Percentiles rank a stretch among this genome's conserved stretches.
Conservation (phyloP, 116 monocot species). For the Posidonia oceanica region DNA sequence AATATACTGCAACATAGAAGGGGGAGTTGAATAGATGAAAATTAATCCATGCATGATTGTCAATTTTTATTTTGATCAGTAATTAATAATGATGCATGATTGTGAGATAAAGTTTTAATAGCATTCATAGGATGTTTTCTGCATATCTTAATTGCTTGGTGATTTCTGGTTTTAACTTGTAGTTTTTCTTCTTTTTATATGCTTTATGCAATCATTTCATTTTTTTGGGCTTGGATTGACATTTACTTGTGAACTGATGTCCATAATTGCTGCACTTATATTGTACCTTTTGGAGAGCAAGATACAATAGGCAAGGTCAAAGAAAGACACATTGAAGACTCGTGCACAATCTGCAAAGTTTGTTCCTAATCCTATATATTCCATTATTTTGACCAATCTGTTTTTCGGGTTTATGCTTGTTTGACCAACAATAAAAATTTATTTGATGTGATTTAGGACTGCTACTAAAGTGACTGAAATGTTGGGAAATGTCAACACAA, state of each 20-base stretch:
- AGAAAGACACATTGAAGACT: conserved; percentile 97
- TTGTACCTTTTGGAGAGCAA: conserved; percentile 87
- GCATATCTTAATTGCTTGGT: too few species aligned
- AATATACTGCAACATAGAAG: too few species aligned
- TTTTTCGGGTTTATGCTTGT: background rate
- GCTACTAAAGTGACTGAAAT: conserved; percentile 95
- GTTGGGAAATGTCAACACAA: conserved; percentile 96
- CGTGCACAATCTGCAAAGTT: conserved; percentile 97
- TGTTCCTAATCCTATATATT: conserved; percentile 16
- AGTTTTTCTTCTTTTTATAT: background rate
- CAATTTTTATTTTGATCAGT: too few species aligned
- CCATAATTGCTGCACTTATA: conserved; percentile 2
- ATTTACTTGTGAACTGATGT: background rate
- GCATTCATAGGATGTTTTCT: too few species aligned
- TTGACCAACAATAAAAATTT: background rate
- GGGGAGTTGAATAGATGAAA: too few species aligned
- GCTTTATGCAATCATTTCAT: background rate
- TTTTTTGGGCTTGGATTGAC: background rate
- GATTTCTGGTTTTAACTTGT: too few species aligned
- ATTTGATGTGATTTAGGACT: conserved; percentile 41
- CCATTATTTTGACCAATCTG: background rate
- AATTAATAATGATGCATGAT: too few species aligned
- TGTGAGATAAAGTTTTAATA: too few species aligned
- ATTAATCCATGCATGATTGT: too few species aligned
- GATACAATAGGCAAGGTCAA: conserved; percentile 92